Percentiles rank a stretch among this genome's conserved stretches.
phyloP scores from a whole-genome alignment of 164 flowering plant genomes.

The Taxillus chinensis region DNA sequence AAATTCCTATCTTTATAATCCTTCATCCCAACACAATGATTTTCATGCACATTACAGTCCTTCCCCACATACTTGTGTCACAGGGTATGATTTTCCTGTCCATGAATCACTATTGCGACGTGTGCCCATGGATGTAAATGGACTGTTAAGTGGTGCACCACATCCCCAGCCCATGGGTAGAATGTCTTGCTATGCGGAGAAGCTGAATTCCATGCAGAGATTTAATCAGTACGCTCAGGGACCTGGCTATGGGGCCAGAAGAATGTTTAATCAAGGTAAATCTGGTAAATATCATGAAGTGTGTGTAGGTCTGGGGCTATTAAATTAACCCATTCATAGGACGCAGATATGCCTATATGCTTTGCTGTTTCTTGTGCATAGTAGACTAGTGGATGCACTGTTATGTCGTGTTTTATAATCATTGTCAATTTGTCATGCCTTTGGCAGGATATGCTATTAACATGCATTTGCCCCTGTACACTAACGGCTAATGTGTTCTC shows the following conservation, averaged over 20 bases:
- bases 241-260: constrained; percentile 1
- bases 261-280: constrained; percentile 7
- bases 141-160: not conserved
- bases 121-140: not conserved
- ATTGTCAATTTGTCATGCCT: no score
- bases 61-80: not conserved
- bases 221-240: constrained; percentile 2
- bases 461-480: no score
- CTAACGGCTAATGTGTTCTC: no score
- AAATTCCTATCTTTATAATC: not conserved
- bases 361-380: no score
- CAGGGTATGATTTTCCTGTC: constrained; percentile 5
- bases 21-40: not conserved
- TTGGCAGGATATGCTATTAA: no score
- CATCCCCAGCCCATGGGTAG: not conserved
- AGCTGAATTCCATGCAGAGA: constrained; percentile 5
- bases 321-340: no score
- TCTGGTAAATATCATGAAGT: not conserved
- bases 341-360: no score
- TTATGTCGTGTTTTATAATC: no score
- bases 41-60: not conserved
- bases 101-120: not conserved
- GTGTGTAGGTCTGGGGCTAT: no score
- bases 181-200: not conserved
- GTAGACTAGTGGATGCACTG: no score